Evolutionary conservation across 1,139 yeast genomes (phyloP).

Genomic region (Saccharomyces hybrid): DNA sequence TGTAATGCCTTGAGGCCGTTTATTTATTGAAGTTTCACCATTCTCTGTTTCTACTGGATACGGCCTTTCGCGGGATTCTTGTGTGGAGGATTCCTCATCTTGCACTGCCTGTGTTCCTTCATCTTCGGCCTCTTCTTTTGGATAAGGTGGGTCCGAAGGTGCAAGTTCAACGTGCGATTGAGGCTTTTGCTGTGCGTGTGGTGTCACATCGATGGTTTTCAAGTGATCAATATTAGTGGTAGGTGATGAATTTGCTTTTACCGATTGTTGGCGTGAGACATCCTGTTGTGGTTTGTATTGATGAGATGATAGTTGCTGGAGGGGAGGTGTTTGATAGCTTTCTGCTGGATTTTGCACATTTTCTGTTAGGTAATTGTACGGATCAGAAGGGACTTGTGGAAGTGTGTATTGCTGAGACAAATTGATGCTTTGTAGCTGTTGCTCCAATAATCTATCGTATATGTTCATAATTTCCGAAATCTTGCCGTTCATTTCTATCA

Average conservation of each 20-base stretch:
- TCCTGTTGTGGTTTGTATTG: neutral
- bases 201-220: neutral
- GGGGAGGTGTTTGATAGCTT: conserved; percentile 7
- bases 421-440: conserved; percentile 35
- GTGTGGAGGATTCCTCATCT: conserved; percentile 5
- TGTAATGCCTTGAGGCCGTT: conserved; percentile 26
- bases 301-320: conserved; percentile 9
- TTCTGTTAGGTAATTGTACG: conserved; percentile 14
- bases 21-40: neutral
- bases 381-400: conserved; percentile 24
- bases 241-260: neutral
- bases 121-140: conserved; percentile 19
- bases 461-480: conserved; percentile 69
- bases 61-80: conserved; percentile 7
- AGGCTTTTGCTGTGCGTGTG: neutral
- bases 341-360: conserved; percentile 1
- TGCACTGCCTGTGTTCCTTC: conserved; percentile 3
- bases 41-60: conserved; percentile 19
- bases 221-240: neutral
- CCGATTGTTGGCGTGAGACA: conserved; percentile 3
- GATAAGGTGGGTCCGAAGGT: conserved; percentile 25
- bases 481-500: conserved; percentile 75
- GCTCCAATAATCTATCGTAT: conserved; percentile 76
- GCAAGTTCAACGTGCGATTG: conserved; percentile 1
- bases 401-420: conserved; percentile 26